Percentiles rank a stretch among this genome's conserved stretches.
phyloP scores from a whole-genome alignment of 148 eudicot species.

The Vaccinium vitisidaea region DNA sequence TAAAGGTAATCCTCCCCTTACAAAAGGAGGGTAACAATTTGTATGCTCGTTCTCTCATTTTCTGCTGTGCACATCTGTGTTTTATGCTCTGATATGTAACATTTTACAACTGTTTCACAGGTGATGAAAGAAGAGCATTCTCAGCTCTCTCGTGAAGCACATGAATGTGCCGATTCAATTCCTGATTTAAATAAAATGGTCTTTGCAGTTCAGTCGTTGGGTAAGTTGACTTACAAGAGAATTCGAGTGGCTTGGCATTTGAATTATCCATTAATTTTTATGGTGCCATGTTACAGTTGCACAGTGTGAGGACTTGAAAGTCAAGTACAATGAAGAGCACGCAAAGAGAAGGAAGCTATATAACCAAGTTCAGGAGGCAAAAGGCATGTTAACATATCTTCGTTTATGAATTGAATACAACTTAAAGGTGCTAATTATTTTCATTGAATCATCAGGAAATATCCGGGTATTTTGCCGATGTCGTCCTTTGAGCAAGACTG shows the following conservation, averaged over 20 bases:
- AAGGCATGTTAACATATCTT: conserved; percentile 44
- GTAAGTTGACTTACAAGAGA: conserved; percentile 37
- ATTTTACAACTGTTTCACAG: conserved; percentile 29
- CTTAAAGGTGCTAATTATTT: conserved; percentile 25
- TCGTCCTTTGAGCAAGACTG: conserved; percentile 73
- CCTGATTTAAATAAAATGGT: conserved; percentile 85
- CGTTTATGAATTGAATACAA: background rate
- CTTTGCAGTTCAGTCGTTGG: conserved; percentile 77
- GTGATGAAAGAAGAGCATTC: conserved; percentile 72
- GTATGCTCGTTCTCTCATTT: background rate
- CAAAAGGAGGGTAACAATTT: background rate
- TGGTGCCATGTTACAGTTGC: conserved; percentile 44
- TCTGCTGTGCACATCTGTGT: background rate
- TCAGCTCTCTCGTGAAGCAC: conserved; percentile 73
- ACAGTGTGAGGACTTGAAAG: conserved; percentile 88
- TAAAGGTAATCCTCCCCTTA: conserved; percentile 47
- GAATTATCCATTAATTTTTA: background rate
- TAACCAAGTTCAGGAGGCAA: conserved; percentile 85
- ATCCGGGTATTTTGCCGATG: conserved; percentile 95
- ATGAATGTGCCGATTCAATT: conserved; percentile 77
- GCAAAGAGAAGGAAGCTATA: conserved; percentile 77
- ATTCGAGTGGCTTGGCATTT: background rate
- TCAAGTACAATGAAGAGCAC: conserved; percentile 90
- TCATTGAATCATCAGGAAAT: conserved; percentile 58
- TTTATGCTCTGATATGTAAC: background rate